Evolutionary conservation across 2,329 filamentous ascomycete species (phyloP), one percentile per base, ranked within the genome.

Genomic region (Chaetomium sp.): DNA sequence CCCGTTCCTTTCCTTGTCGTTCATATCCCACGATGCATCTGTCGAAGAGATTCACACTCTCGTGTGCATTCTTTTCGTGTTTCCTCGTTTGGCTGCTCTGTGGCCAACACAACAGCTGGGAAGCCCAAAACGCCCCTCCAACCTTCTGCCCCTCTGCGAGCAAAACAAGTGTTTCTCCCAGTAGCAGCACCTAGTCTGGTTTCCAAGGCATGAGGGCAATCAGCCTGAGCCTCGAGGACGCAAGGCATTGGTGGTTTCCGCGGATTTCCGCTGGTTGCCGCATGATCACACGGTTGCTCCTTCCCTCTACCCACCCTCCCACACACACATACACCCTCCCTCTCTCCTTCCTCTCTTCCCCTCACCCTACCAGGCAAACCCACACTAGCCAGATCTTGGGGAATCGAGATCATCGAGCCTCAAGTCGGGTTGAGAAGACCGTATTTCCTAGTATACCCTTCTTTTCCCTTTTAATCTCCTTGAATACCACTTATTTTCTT

Each of bases 211-310:
- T 37, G 32, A 33, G n/a, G 19, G 19, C 50, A 8, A 14, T 37
- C 46, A 46, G 55, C 55, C 55, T 57, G 55, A 51, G 43, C 42
- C 36, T 19, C 51, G 3, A 57, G 55, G 51, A 47, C 32, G 19
- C 33, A 10, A 57, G 55, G 50, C 55, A 56, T 41, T 41, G 19
- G 19, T 27, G 19, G 19, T 27, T 27, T 27, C 19, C 19, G 19
- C 3, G 2, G 19, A 3, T 27, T 27, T 27, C 19, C 19, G 19
- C 19, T 27, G 19, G 19, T 2, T 19, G 34, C 40, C 32, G 6
- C 35, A 49, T 44, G 40, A 52, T 45, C 52, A 54, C 44, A 40
- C 36, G 44, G 10, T 12, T 32, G 46, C 19, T 45, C 53, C 49
- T 58, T 58, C 56, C 56, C 27, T 27, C 19, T 27, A 27, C 19